Percentiles rank a stretch among this genome's conserved stretches.
Evolutionary conservation across 805 yeast species (phyloP).

Genomic region (Metschnikowia kofuensis): DNA sequence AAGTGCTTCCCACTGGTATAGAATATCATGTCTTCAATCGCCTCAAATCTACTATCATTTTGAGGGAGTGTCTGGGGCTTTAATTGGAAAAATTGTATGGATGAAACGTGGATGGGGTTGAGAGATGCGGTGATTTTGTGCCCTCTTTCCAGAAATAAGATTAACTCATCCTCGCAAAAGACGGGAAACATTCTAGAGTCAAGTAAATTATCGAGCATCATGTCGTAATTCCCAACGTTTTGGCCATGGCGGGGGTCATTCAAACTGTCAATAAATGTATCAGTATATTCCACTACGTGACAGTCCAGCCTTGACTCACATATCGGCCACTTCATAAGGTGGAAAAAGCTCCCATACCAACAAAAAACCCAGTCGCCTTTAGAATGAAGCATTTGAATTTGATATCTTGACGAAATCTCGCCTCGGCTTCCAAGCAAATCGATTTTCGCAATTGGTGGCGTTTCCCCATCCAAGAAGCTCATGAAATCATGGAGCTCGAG

Average conservation of each 20-base stretch:
- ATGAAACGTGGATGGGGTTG: not conserved
- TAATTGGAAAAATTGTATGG: not conserved
- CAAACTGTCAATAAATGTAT: not conserved
- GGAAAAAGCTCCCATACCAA: not conserved
- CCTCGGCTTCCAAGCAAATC: not conserved
- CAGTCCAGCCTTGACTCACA: not conserved
- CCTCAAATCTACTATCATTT: not conserved
- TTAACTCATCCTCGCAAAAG: not conserved
- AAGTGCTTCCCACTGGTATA: not conserved
- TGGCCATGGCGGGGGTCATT: not conserved
- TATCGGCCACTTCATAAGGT: conserved; percentile 2
- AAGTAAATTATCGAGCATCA: not conserved
- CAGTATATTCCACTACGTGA: not conserved
- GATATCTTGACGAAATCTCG: not conserved
- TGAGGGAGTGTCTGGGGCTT: not conserved
- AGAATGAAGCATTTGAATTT: not conserved
- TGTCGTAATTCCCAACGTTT: not conserved
- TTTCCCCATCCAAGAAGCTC: not conserved
- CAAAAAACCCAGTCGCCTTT: conserved; percentile 3
- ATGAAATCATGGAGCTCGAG: not conserved
- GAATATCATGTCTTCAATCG: not conserved
- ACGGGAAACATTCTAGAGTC: not conserved
- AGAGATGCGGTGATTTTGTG: not conserved
- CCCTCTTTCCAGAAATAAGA: conserved; percentile 2
- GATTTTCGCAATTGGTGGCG: not conserved